Base-by-base conservation (phyloP, 257 asterid species). In the Solanum chmielewskii region DNA sequence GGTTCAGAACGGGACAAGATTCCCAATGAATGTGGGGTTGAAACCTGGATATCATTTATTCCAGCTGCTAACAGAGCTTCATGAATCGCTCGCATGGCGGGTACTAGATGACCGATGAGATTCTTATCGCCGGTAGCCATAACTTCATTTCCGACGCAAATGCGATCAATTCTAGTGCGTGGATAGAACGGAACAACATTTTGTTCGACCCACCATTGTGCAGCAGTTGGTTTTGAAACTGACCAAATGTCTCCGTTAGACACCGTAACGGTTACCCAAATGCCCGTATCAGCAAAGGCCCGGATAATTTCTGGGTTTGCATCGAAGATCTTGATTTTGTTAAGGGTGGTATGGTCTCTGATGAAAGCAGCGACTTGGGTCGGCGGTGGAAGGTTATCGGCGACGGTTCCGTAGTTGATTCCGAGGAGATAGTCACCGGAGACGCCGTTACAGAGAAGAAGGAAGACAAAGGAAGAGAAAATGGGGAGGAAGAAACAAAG, bases 81-180 rank as follows among this genome's bases (percentile, higher is more conserved):
- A 85, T 91, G 82, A n/a, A 93, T 69, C 62, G 93, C 62, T 80
- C 88, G 88, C 95, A 93, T 91, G 85, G 93, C 91, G 33, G 92
- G 90, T 3, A 91, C 88, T 75, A 91, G 87, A 68, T 89, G 89
- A 49, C 83, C 92, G 0, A 86, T 88, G 45, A 88, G 91, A 41
- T 18, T 80, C 4, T 88, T 88, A 3, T 88, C 90, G 0, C 90
- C 85, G 3, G 87, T 56, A 81, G 85, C 87, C 23, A 89, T 31
- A 16, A 91, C 85, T 75, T 91, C 91, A 82, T 91, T 91, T 8
- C 93, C 92, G 16, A 91, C 70, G 33, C 82, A 74, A 42, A 91
- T 83, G 11, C 91, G 89, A 60, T 81, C 86, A 83, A 91, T 88
- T 87, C 87, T 88, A 33, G 93, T 88, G 20, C 56, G 85, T 3